Percentiles rank a stretch among this genome's conserved stretches.
These are phyloP conservation scores for Wallacemonas rigidus DNA, from an alignment of 208 protist species.

Conservation along the genomic window DNA sequence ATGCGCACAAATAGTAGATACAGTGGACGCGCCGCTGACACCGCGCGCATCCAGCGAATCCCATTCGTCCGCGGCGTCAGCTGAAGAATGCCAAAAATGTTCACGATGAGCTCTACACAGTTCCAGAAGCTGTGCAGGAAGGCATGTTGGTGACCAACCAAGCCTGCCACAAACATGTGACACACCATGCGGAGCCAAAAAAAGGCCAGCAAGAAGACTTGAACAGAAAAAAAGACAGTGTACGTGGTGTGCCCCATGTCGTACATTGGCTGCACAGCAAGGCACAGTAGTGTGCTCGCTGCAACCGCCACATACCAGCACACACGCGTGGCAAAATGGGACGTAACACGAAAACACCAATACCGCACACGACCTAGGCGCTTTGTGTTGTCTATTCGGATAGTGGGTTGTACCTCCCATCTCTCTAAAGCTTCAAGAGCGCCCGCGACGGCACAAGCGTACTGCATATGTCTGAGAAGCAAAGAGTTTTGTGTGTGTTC, in stretches of 20 bases:
- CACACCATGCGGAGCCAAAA: constrained; percentile 60
- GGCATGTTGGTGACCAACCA: constrained; percentile 25
- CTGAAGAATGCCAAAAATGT: constrained; percentile 48
- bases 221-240: constrained; percentile 28
- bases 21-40: constrained; percentile 50
- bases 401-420: constrained; percentile 2
- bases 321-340: constrained; percentile 12
- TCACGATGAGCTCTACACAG: constrained; percentile 45
- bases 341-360: constrained; percentile 13
- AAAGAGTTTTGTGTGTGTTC: too few relatives aligned
- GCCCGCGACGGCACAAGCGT: not conserved
- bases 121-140: constrained; percentile 62
- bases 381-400: constrained; percentile 6
- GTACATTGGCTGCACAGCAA: constrained; percentile 42
- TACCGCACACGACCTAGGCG: not conserved
- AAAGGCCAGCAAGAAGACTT: constrained; percentile 36
- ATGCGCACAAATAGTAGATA: constrained; percentile 34
- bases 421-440: constrained; percentile 15
- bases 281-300: constrained; percentile 35
- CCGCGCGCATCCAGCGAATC: constrained; percentile 51
- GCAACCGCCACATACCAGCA: constrained; percentile 29
- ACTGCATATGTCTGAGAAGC: constrained; percentile 17
- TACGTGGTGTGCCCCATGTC: constrained; percentile 29
- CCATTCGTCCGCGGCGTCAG: constrained; percentile 39
- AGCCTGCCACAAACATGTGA: constrained; percentile 42